These are phyloP conservation scores for Perkinsus marinus DNA, from an alignment of 169 alveolate species.

Conservation along the genomic window DNA sequence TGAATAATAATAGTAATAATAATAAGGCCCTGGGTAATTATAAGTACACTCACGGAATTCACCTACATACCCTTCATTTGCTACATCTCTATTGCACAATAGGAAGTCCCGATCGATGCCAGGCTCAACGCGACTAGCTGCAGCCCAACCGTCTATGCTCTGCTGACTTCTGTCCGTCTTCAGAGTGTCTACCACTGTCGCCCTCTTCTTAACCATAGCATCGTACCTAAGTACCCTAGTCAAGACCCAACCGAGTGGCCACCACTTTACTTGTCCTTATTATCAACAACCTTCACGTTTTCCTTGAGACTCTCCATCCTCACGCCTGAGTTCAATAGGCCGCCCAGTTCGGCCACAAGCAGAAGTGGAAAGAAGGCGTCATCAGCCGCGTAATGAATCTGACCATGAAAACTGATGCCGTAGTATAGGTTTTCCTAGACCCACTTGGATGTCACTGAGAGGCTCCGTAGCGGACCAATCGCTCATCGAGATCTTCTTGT, in stretches of 20 bases:
- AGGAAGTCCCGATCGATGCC: not conserved
- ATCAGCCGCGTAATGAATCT: not conserved
- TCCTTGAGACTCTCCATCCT: not conserved
- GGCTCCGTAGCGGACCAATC: not conserved
- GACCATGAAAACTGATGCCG: not conserved
- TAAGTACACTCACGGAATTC: too few species aligned
- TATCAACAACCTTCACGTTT: not conserved
- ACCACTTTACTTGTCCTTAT: not conserved
- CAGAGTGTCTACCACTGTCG: not conserved
- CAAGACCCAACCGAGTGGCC: not conserved
- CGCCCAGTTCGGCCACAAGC: not conserved
- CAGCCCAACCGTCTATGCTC: not conserved
- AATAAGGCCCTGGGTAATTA: not conserved
- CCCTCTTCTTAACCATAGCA: not conserved
- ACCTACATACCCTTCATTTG: not conserved
- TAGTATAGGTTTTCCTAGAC: too few species aligned
- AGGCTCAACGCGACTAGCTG: not conserved
- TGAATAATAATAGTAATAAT: not conserved
- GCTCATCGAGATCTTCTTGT: not conserved
- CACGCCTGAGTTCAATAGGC: not conserved
- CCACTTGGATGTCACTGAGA: not conserved
- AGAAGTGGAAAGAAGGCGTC: not conserved
- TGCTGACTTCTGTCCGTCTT: not conserved
- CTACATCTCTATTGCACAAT: not conserved
- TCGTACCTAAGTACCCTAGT: not conserved